phyloP scores from a whole-genome alignment of 2,329 filamentous ascomycete species.

The Beauveria bassiana region DNA sequence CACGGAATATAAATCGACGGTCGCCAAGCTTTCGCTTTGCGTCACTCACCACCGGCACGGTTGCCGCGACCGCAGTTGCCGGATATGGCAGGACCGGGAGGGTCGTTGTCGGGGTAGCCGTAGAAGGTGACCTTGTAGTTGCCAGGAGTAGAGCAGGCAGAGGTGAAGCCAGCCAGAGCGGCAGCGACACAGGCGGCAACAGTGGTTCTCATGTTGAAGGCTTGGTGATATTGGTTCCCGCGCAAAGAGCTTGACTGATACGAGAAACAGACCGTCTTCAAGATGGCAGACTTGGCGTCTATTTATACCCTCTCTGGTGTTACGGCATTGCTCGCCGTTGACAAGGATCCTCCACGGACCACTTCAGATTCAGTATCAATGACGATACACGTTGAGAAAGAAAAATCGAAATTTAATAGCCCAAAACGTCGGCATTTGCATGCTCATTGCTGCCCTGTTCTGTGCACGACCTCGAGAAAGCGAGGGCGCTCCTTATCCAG shows the following conservation, averaged over 20 bases:
- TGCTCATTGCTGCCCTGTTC: neutral
- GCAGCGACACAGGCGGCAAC: conserved; percentile 11
- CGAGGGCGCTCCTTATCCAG: neutral
- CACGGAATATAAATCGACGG: too few relatives aligned
- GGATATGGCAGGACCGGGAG: conserved; percentile 14
- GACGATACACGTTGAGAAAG: neutral
- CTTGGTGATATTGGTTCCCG: neutral
- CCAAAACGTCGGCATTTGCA: neutral
- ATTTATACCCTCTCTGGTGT: neutral
- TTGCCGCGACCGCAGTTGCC: conserved; percentile 16
- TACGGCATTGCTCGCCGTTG: neutral
- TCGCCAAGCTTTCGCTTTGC: neutral
- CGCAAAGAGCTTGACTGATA: neutral
- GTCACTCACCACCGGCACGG: conserved; percentile 13
- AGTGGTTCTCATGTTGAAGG: conserved; percentile 15
- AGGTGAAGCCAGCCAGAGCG: conserved; percentile 12
- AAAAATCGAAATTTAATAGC: neutral
- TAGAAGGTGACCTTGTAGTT: conserved; percentile 17
- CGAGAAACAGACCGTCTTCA: neutral
- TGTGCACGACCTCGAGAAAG: neutral
- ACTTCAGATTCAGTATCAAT: neutral
- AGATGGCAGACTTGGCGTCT: neutral
- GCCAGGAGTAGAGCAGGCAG: conserved; percentile 16
- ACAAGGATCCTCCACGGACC: neutral
- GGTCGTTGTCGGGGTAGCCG: conserved; percentile 17